Evolutionary conservation across 31 red algal species (phyloP).

Genomic region (Bonnemaisonia californica): DNA sequence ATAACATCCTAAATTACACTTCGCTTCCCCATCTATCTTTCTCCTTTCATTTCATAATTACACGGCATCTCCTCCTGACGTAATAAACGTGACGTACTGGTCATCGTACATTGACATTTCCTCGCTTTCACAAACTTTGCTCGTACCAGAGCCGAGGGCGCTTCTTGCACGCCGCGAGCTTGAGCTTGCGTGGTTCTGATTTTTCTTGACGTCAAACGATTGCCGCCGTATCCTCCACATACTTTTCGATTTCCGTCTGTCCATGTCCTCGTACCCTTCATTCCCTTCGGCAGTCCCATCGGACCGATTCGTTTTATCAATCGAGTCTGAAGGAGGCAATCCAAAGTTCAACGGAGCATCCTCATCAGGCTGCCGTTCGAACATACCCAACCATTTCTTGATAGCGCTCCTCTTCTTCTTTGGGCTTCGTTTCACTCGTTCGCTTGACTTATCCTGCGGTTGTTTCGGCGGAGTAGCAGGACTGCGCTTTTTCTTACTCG

Average conservation of each 20-base stretch:
- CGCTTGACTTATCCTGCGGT: neutral
- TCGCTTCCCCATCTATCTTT: too few species aligned
- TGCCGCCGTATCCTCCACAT: neutral
- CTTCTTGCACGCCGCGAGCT: neutral
- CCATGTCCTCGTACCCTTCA: neutral
- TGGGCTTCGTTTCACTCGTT: neutral
- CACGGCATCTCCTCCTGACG: neutral
- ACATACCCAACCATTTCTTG: neutral
- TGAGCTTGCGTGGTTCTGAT: neutral
- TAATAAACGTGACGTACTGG: slow-evolving; percentile 32
- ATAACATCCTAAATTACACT: too few species aligned
- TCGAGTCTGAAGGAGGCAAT: neutral
- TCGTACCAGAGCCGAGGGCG: neutral
- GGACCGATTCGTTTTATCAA: neutral
- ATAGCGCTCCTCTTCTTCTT: neutral
- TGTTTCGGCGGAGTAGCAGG: neutral
- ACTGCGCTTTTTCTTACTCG: neutral
- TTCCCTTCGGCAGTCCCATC: neutral
- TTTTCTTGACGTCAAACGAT: neutral
- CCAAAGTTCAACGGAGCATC: neutral
- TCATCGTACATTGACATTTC: slow-evolving; percentile 1
- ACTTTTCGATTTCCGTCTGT: neutral
- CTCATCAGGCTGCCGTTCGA: neutral
- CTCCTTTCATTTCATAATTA: neutral
- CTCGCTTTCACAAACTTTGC: neutral